These are phyloP conservation scores for Calonectria crousiana DNA, from an alignment of 2,329 filamentous ascomycete species.

Conservation along the genomic window DNA sequence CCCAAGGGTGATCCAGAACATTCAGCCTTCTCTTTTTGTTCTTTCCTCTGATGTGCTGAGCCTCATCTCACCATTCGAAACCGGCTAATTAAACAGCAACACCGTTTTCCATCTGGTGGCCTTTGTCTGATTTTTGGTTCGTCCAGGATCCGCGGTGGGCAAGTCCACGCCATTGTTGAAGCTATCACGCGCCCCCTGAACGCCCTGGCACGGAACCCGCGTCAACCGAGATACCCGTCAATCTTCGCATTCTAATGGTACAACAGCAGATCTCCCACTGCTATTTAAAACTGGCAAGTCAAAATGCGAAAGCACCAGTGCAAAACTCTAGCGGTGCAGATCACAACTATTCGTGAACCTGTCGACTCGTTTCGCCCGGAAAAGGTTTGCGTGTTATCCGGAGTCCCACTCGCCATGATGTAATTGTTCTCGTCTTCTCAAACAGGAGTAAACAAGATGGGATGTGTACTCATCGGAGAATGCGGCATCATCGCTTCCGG, in stretches of 20 bases:
- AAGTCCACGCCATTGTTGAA: background rate
- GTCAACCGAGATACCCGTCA: background rate
- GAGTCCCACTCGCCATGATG: background rate
- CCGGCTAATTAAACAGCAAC: background rate
- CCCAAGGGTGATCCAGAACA: background rate
- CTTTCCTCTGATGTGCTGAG: background rate
- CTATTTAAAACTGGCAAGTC: background rate
- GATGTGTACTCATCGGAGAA: background rate
- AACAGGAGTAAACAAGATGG: background rate
- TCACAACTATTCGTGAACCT: background rate
- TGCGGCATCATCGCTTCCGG: background rate
- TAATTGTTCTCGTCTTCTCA: background rate
- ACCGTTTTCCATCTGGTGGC: background rate
- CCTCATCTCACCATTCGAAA: background rate
- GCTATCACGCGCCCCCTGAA: background rate
- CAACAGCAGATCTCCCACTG: background rate
- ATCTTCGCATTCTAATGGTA: background rate
- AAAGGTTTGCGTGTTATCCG: background rate
- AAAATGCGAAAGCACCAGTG: background rate
- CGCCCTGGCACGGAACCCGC: background rate
- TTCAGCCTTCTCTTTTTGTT: background rate
- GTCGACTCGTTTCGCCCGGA: background rate
- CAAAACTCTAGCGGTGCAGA: background rate
- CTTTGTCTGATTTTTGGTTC: background rate
- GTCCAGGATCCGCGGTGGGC: background rate